Percentiles rank a stretch among this genome's conserved stretches.
Evolutionary conservation across 2,329 filamentous ascomycete genomes (phyloP).

Genomic region (Mycogone perniciosa): DNA sequence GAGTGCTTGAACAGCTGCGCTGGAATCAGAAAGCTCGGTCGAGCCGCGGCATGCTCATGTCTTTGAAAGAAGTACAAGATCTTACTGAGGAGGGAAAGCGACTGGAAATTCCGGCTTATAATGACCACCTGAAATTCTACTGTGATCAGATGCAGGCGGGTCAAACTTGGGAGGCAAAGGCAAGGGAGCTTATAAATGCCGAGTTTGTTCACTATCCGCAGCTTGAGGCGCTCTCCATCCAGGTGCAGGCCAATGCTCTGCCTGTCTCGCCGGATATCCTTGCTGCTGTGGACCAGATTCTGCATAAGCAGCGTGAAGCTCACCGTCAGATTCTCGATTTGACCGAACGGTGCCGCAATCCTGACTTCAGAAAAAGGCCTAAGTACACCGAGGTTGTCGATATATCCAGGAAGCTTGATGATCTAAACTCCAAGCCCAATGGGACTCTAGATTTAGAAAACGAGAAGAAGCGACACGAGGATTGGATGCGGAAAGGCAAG

Average conservation of each 20-base stretch:
- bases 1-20: constrained; percentile 73
- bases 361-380: constrained; percentile 72
- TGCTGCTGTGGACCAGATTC: constrained; percentile 76
- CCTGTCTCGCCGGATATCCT: constrained; percentile 80
- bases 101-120: constrained; percentile 70
- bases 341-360: constrained; percentile 68
- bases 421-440: constrained; percentile 84
- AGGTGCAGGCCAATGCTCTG: constrained; percentile 62
- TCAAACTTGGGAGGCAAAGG: constrained; percentile 86
- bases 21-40: constrained; percentile 77
- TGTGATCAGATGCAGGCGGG: constrained; percentile 71
- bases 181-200: constrained; percentile 84
- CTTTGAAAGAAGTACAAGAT: constrained; percentile 69
- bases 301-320: constrained; percentile 92
- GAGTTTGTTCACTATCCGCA: constrained; percentile 92
- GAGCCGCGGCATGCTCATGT: constrained; percentile 58
- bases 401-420: constrained; percentile 78
- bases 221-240: constrained; percentile 80
- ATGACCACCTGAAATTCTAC: constrained; percentile 72
- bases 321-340: constrained; percentile 81
- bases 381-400: constrained; percentile 87
- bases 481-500: constrained; percentile 98
- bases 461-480: constrained; percentile 89
- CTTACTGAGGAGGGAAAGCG: constrained; percentile 73
- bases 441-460: constrained; percentile 91